These are phyloP conservation scores for Botrytis cinerea DNA, from an alignment of 2,329 filamentous ascomycete genomes.

Conservation along the genomic window DNA sequence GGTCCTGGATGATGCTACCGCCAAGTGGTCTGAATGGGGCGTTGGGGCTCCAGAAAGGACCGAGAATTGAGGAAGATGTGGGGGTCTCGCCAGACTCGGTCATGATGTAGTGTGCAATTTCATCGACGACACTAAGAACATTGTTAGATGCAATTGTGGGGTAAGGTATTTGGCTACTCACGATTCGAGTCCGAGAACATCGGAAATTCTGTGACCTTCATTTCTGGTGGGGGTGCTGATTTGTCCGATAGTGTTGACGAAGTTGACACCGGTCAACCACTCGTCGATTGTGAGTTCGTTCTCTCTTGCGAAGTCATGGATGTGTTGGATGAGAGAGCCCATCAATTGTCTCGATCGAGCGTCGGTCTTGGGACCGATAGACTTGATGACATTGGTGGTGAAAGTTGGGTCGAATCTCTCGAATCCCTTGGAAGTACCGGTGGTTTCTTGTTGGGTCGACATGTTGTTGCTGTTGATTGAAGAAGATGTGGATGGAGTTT, in stretches of 20 bases:
- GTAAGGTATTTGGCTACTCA: slow-evolving; percentile 45
- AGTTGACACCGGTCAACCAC: slow-evolving; percentile 74
- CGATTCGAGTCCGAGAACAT: slow-evolving; percentile 74
- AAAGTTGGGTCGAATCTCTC: slow-evolving; percentile 71
- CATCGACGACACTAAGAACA: slow-evolving; percentile 59
- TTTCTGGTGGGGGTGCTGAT: slow-evolving; percentile 66
- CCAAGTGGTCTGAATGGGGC: slow-evolving; percentile 72
- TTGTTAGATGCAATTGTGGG: slow-evolving; percentile 2
- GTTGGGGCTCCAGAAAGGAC: slow-evolving; percentile 79
- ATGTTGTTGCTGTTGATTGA: slow-evolving; percentile 12
- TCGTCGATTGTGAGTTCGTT: slow-evolving; percentile 75
- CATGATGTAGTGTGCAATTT: slow-evolving; percentile 43
- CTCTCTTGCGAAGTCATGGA: slow-evolving; percentile 78
- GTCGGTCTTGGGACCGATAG: slow-evolving; percentile 69
- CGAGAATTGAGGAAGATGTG: slow-evolving; percentile 70
- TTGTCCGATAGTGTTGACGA: slow-evolving; percentile 73
- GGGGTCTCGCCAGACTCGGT: slow-evolving; percentile 31
- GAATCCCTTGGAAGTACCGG: background rate
- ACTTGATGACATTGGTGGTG: slow-evolving; percentile 71
- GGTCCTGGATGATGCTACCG: slow-evolving; percentile 59
- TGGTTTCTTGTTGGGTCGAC: slow-evolving; percentile 20
- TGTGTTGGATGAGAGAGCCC: slow-evolving; percentile 64
- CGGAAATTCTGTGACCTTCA: slow-evolving; percentile 71
- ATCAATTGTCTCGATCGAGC: slow-evolving; percentile 67
- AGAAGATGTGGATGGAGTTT: background rate